A percentile compares a stretch with the other conserved stretches of the same genome.
phyloP scores from a whole-genome alignment of 2,329 filamentous ascomycete species.

The Diaporthe batatas region DNA sequence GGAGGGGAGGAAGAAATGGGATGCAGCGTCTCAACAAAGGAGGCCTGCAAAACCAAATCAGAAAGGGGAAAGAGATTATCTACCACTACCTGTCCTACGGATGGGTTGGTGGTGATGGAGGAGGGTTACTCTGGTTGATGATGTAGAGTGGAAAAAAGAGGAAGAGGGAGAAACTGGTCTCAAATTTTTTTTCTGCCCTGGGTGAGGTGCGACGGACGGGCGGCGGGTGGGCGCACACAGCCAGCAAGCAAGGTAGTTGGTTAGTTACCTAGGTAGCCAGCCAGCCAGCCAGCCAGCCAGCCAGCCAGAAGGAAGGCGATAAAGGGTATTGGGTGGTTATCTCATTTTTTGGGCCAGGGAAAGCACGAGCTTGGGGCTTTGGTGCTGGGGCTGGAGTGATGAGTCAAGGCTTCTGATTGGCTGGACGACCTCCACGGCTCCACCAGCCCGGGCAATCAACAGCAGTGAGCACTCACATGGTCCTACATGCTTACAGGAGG shows the following conservation, averaged over 20 bases:
- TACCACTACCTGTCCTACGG: conserved; percentile 42
- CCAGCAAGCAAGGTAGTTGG: neutral
- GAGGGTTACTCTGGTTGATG: conserved; percentile 40
- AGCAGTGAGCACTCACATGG: neutral
- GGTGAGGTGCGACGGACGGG: conserved; percentile 24
- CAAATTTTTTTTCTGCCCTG: conserved; percentile 41
- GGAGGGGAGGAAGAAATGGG: conserved; percentile 35
- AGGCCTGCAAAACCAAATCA: conserved; percentile 41
- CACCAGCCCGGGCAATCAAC: neutral
- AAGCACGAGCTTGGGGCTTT: conserved; percentile 36
- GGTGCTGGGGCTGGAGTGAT: neutral
- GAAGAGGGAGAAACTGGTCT: conserved; percentile 35
- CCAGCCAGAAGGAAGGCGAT: conserved; percentile 10
- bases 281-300: conserved; percentile 7
- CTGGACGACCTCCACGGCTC: neutral
- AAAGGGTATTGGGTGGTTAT: conserved; percentile 24
- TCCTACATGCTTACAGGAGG: neutral
- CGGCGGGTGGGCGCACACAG: conserved; percentile 1
- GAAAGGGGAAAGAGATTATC: conserved; percentile 39
- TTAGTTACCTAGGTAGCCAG: neutral
- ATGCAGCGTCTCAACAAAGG: conserved; percentile 35
- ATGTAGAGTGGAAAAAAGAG: conserved; percentile 32
- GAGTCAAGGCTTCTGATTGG: conserved; percentile 16
- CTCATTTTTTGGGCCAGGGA: conserved; percentile 31
- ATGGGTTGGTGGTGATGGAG: conserved; percentile 42